Evolutionary conservation across 352 stramenopile genomes (phyloP).

Genomic region (Phytophthora pistaciae): DNA sequence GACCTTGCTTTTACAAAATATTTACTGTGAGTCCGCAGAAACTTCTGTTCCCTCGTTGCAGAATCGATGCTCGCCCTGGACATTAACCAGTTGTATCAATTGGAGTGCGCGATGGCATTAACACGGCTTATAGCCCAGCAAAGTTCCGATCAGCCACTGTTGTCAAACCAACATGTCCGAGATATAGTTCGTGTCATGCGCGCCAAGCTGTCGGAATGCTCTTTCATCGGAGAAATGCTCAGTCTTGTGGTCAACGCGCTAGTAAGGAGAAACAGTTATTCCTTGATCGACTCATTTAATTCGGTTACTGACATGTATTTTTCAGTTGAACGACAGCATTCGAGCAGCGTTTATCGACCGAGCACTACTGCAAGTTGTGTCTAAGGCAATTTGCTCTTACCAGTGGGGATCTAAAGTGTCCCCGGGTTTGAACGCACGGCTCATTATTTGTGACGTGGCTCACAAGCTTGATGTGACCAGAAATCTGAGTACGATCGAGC

Average conservation of each 20-base stretch:
- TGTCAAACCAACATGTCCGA: conserved; percentile 30
- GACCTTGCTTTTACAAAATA: too few species aligned
- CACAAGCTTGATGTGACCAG: conserved; percentile 36
- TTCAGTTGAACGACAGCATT: conserved; percentile 27
- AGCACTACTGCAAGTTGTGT: conserved; percentile 35
- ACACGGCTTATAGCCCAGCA: conserved; percentile 14
- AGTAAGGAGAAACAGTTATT: conserved; percentile 5
- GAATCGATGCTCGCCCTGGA: conserved; percentile 24
- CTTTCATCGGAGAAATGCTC: conserved; percentile 28
- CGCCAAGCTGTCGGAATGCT: conserved; percentile 26
- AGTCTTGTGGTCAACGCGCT: conserved; percentile 24
- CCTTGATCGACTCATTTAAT: neutral
- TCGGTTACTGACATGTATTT: neutral
- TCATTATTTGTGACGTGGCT: conserved; percentile 33
- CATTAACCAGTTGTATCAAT: conserved; percentile 1
- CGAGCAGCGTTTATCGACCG: conserved; percentile 30
- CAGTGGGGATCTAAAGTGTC: conserved; percentile 19
- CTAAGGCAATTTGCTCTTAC: conserved; percentile 28
- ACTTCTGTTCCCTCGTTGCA: conserved; percentile 11
- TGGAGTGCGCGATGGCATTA: conserved; percentile 21
- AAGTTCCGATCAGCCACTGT: neutral
- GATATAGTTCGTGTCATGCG: conserved; percentile 37
- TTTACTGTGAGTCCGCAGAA: neutral
- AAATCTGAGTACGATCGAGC: conserved; percentile 32
- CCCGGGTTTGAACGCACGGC: conserved; percentile 14